Evolutionary conservation across 1,284 basidiomycete genomes (phyloP).

Genomic region (Leccinum olivaceoglutinosum): DNA sequence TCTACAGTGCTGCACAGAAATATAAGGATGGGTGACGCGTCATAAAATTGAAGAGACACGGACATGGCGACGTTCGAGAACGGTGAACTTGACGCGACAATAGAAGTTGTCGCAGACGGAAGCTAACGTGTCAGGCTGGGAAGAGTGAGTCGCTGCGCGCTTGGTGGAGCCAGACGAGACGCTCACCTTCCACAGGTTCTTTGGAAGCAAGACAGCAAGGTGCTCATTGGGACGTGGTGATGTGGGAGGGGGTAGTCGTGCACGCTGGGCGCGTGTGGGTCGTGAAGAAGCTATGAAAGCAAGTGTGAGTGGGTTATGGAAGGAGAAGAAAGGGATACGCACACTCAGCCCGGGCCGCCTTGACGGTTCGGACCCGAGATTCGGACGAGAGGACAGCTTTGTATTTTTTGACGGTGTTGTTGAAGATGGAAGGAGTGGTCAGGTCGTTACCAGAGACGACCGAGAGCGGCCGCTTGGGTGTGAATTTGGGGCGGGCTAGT

Average conservation of each 20-base stretch:
- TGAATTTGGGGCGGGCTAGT: slow-evolving; percentile 35
- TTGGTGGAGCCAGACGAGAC: not conserved
- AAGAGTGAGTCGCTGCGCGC: slow-evolving; percentile 8
- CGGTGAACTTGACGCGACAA: slow-evolving; percentile 56
- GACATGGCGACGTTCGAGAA: slow-evolving; percentile 70
- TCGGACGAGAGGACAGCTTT: slow-evolving; percentile 61
- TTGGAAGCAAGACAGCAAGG: slow-evolving; percentile 68
- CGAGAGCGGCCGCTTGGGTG: slow-evolving; percentile 50
- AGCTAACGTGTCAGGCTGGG: slow-evolving; percentile 56
- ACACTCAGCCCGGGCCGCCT: slow-evolving; percentile 26
- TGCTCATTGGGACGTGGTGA: slow-evolving; percentile 53
- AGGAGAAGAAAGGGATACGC: not conserved
- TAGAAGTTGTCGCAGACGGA: slow-evolving; percentile 64
- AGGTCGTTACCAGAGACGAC: slow-evolving; percentile 20
- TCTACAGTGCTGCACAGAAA: slow-evolving; percentile 56
- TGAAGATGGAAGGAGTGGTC: slow-evolving; percentile 39
- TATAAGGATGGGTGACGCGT: slow-evolving; percentile 17
- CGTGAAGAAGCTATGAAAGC: slow-evolving; percentile 20
- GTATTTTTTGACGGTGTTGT: slow-evolving; percentile 56
- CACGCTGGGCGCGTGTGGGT: slow-evolving; percentile 14
- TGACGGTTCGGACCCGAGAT: slow-evolving; percentile 40
- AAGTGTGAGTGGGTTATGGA: not conserved
- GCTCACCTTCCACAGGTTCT: slow-evolving; percentile 66
- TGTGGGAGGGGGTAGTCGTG: slow-evolving; percentile 14
- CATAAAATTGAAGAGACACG: slow-evolving; percentile 25